A percentile compares a stretch with the other conserved stretches of the same genome.
phyloP scores from a whole-genome alignment of 176 grass and related monocot species.

The Ampelocalamus luodianensis region DNA sequence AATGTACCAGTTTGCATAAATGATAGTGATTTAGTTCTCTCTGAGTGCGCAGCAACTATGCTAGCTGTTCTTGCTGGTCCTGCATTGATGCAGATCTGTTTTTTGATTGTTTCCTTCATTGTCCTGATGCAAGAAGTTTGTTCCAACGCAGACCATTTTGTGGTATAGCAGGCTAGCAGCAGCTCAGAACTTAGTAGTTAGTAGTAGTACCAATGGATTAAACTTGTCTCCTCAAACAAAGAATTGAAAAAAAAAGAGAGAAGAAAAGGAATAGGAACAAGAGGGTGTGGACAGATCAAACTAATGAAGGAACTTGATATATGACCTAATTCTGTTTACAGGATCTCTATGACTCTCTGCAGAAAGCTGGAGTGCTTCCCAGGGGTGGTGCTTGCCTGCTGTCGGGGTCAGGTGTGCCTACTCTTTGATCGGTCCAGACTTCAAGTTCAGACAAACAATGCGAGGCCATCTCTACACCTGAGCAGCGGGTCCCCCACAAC shows the following conservation, averaged over 20 bases:
- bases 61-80: slow-evolving; percentile 28
- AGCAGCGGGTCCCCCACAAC: background rate
- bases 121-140: slow-evolving; percentile 13
- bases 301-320: background rate
- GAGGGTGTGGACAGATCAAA: background rate
- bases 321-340: slow-evolving; percentile 25
- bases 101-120: background rate
- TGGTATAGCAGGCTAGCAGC: background rate
- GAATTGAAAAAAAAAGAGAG: background rate
- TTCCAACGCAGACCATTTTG: slow-evolving; percentile 6
- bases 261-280: background rate
- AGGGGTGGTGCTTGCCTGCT: slow-evolving; percentile 9
- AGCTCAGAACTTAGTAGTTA: background rate
- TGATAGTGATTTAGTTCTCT: slow-evolving; percentile 27
- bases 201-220: background rate
- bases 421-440: slow-evolving; percentile 18
- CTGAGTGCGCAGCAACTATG: slow-evolving; percentile 31
- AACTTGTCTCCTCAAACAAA: slow-evolving; percentile 18
- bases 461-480: background rate
- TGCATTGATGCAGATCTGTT: background rate
- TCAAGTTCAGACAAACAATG: background rate
- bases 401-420: slow-evolving; percentile 13
- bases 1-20: slow-evolving; percentile 31
- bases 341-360: background rate
- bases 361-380: slow-evolving; percentile 20